phyloP scores from a whole-genome alignment of 1,284 basidiomycete species.

The Retiboletus flavoniger region DNA sequence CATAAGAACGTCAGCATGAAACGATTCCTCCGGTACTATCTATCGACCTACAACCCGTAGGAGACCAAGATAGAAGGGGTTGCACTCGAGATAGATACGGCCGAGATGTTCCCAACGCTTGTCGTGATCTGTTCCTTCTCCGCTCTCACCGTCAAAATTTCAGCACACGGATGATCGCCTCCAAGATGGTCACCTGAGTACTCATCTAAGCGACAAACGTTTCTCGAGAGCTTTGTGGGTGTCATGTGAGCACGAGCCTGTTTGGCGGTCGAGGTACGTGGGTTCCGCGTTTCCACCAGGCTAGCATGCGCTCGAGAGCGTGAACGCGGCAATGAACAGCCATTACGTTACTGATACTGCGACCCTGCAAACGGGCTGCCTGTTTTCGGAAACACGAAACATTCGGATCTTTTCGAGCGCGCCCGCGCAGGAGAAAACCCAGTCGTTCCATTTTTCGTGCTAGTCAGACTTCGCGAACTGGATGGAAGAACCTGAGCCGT shows the following conservation, averaged over 20 bases:
- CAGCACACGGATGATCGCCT: constrained; percentile 8
- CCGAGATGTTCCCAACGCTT: constrained; percentile 12
- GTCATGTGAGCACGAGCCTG: background rate
- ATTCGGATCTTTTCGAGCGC: background rate
- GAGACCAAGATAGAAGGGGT: constrained; percentile 19
- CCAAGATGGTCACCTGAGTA: constrained; percentile 6
- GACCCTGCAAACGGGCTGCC: constrained; percentile 17
- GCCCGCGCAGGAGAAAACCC: background rate
- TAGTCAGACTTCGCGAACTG: constrained; percentile 7
- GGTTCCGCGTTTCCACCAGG: constrained; percentile 3
- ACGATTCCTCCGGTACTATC: constrained; percentile 10
- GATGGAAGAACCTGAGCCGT: background rate
- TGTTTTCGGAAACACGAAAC: constrained; percentile 7
- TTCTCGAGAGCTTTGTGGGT: background rate
- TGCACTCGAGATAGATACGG: constrained; percentile 11
- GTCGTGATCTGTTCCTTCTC: constrained; percentile 9
- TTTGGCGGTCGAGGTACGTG: background rate
- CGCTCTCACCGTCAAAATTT: constrained; percentile 16
- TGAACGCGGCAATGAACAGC: constrained; percentile 1
- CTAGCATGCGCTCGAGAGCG: background rate
- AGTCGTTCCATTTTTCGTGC: constrained; percentile 21
- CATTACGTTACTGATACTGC: constrained; percentile 16
- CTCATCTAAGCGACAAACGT: background rate
- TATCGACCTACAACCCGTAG: constrained; percentile 1
- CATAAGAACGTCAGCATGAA: constrained; percentile 16